phyloP scores from a whole-genome alignment of 805 yeast genomes.

The Blastobotrys americana region DNA sequence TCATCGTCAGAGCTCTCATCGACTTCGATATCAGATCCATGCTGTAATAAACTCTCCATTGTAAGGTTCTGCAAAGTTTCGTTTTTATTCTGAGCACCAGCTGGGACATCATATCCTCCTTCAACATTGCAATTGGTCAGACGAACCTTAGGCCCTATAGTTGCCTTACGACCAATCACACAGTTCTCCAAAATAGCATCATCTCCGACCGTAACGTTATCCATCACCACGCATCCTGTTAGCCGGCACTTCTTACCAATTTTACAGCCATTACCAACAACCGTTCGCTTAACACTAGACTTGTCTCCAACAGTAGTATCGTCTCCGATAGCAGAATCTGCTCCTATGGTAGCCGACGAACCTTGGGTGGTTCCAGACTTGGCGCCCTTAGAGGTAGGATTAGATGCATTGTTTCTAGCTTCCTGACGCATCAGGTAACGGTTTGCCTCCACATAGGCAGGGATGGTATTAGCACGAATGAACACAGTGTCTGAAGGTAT shows the following conservation, averaged over 20 bases:
- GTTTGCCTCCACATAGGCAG: slow-evolving; percentile 86
- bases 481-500: slow-evolving; percentile 63
- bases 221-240: slow-evolving; percentile 75
- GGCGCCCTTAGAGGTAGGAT: slow-evolving; percentile 12
- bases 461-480: slow-evolving; percentile 68
- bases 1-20: slow-evolving; percentile 18
- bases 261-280: slow-evolving; percentile 63
- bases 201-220: slow-evolving; percentile 67
- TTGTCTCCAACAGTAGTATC: slow-evolving; percentile 67
- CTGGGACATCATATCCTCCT: slow-evolving; percentile 63
- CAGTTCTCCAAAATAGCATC: slow-evolving; percentile 72
- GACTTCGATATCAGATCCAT: slow-evolving; percentile 20
- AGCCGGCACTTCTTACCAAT: slow-evolving; percentile 84
- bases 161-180: slow-evolving; percentile 65
- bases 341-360: slow-evolving; percentile 86
- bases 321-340: slow-evolving; percentile 73
- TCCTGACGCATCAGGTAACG: slow-evolving; percentile 58
- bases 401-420: slow-evolving; percentile 37
- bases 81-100: slow-evolving; percentile 33
- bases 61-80: slow-evolving; percentile 33
- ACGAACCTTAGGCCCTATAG: slow-evolving; percentile 55
- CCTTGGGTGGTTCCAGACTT: slow-evolving; percentile 29
- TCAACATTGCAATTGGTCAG: slow-evolving; percentile 82
- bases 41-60: slow-evolving; percentile 25
- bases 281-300: slow-evolving; percentile 79